Evolutionary conservation across 225 moss, liverwort and hornwort species (phyloP).

Genomic region (Asterella californica): DNA sequence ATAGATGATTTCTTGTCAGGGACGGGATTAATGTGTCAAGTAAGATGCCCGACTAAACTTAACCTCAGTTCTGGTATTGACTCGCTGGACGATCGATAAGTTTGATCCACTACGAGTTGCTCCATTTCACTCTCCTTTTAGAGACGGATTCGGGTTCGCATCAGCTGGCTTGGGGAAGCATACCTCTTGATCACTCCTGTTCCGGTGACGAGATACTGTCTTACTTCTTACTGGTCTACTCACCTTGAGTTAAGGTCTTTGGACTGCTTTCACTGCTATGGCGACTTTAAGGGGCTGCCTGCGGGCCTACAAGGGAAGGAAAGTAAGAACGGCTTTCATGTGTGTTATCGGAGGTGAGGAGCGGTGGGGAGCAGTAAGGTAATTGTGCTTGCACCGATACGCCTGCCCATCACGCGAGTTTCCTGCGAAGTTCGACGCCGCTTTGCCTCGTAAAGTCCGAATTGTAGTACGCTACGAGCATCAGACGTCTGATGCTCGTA

Average conservation of each 20-base stretch:
- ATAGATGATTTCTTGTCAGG: background rate
- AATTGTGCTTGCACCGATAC: background rate
- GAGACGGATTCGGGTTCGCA: background rate
- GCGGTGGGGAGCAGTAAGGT: background rate
- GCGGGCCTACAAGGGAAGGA: no score
- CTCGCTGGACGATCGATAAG: background rate
- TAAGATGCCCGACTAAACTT: background rate
- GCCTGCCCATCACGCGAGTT: background rate
- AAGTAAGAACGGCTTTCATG: background rate
- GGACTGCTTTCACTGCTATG: background rate
- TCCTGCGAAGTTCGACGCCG: background rate
- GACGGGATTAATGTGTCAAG: background rate
- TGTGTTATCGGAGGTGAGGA: background rate
- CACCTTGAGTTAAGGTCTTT: background rate
- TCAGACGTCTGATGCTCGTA: background rate
- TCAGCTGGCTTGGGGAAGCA: background rate
- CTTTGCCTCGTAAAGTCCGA: background rate
- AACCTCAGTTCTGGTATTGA: background rate
- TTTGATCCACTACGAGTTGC: background rate
- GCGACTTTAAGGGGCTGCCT: background rate
- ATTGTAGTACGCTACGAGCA: background rate
- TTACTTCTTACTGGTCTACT: background rate
- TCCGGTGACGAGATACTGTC: background rate
- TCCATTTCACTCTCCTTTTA: background rate
- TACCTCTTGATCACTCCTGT: background rate